phyloP scores from a whole-genome alignment of 2,329 filamentous ascomycete genomes.

The Aspergillus sp. region DNA sequence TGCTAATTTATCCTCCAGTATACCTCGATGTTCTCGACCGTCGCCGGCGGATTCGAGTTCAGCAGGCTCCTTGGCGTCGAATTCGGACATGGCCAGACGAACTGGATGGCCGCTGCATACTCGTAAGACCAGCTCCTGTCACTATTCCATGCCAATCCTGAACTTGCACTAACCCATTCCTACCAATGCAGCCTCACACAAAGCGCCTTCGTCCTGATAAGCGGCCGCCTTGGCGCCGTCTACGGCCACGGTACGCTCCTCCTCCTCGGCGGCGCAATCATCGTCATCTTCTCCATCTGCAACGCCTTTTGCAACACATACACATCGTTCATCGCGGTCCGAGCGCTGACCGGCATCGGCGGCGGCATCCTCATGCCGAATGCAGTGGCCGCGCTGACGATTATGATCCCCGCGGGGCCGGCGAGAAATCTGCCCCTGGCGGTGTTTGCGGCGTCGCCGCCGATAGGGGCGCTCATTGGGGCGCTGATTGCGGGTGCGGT shows the following conservation, averaged over 20 bases:
- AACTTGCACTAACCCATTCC: too few relatives aligned
- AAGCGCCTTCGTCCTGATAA: conserved; percentile 56
- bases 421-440: conserved; percentile 52
- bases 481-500: conserved; percentile 47
- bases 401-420: conserved; percentile 45
- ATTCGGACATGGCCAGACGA: too few relatives aligned
- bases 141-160: too few relatives aligned
- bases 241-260: conserved; percentile 57
- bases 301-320: conserved; percentile 45
- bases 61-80: too few relatives aligned
- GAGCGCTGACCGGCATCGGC: conserved; percentile 48
- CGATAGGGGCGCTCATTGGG: conserved; percentile 46
- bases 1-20: too few relatives aligned
- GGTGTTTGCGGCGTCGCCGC: conserved; percentile 51
- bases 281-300: conserved; percentile 53
- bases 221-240: conserved; percentile 55
- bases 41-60: too few relatives aligned
- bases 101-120: too few relatives aligned
- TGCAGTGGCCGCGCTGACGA: conserved; percentile 50
- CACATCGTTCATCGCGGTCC: conserved; percentile 31
- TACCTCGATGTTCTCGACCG: too few relatives aligned
- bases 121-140: too few relatives aligned
- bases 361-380: conserved; percentile 53
- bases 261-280: conserved; percentile 55
- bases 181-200: background rate